A percentile compares a stretch with the other conserved stretches of the same genome.
These are phyloP conservation scores for Kuraishia borneana DNA, from an alignment of 805 yeast genomes.

Conservation along the genomic window DNA sequence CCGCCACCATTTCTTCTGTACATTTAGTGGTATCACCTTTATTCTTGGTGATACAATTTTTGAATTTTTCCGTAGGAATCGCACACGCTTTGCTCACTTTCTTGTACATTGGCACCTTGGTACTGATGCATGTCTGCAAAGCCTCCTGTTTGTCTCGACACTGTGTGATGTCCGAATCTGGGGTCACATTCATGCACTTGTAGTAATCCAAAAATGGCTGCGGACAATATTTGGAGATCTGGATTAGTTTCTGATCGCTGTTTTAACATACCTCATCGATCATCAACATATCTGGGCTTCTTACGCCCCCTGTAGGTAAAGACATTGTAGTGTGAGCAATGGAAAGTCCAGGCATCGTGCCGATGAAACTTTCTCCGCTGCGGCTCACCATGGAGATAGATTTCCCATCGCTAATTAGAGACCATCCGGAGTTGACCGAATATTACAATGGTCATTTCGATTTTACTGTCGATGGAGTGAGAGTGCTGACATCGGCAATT, in stretches of 20 bases:
- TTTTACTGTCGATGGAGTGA: too few relatives aligned
- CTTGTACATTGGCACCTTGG: slow-evolving; percentile 59
- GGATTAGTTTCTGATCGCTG: not conserved
- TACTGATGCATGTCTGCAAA: slow-evolving; percentile 52
- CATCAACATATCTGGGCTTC: slow-evolving; percentile 1
- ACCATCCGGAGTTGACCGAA: too few relatives aligned
- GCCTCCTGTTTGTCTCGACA: slow-evolving; percentile 48
- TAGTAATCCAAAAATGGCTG: slow-evolving; percentile 62
- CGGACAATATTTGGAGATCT: slow-evolving; percentile 67
- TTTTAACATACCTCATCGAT: not conserved
- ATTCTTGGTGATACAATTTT: slow-evolving; percentile 45
- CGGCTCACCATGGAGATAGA: too few relatives aligned
- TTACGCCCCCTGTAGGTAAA: slow-evolving; percentile 1
- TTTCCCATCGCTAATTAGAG: too few relatives aligned
- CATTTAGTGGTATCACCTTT: slow-evolving; percentile 38
- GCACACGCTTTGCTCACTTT: slow-evolving; percentile 56
- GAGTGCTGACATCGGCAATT: slow-evolving; percentile 10
- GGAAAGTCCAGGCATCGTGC: slow-evolving; percentile 10
- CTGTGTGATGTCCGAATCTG: slow-evolving; percentile 34
- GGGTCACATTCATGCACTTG: slow-evolving; percentile 49
- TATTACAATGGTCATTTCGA: too few relatives aligned
- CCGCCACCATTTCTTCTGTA: slow-evolving; percentile 33
- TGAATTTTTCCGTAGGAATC: slow-evolving; percentile 47
- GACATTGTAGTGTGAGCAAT: slow-evolving; percentile 4
- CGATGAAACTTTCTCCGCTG: too few relatives aligned